phyloP scores from a whole-genome alignment of 2,329 filamentous ascomycete species.

The Fusarium transvaalense region DNA sequence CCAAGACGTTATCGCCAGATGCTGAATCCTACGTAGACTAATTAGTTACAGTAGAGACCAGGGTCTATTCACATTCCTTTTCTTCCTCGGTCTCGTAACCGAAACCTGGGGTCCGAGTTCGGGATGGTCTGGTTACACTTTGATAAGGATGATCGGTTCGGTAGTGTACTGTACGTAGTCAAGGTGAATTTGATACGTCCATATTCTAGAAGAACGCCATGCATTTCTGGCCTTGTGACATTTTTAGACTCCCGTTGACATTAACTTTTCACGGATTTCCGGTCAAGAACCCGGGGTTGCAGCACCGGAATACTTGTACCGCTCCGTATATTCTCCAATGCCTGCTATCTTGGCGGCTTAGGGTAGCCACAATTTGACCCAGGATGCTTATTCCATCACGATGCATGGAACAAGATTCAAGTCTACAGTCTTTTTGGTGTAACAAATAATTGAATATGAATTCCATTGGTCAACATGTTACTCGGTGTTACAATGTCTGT shows the following conservation, averaged over 20 bases:
- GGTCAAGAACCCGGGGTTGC: conserved; percentile 6
- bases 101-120: conserved; percentile 33
- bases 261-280: conserved; percentile 8
- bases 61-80: neutral
- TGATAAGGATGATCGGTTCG: conserved; percentile 1
- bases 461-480: neutral
- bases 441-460: neutral
- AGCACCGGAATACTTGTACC: neutral
- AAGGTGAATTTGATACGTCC: neutral
- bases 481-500: neutral
- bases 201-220: conserved; percentile 22
- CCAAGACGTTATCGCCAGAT: conserved; percentile 24
- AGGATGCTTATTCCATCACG: neutral
- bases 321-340: neutral
- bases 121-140: conserved; percentile 1
- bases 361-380: neutral
- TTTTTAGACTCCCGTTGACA: neutral
- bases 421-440: neutral
- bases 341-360: neutral
- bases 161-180: no score
- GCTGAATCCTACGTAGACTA: no score
- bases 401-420: neutral
- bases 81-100: conserved; percentile 25
- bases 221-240: conserved; percentile 10
- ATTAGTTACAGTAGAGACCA: no score